These are phyloP conservation scores for Aspergillus haitiensis DNA, from an alignment of 495 filamentous ascomycete genomes.

Conservation along the genomic window DNA sequence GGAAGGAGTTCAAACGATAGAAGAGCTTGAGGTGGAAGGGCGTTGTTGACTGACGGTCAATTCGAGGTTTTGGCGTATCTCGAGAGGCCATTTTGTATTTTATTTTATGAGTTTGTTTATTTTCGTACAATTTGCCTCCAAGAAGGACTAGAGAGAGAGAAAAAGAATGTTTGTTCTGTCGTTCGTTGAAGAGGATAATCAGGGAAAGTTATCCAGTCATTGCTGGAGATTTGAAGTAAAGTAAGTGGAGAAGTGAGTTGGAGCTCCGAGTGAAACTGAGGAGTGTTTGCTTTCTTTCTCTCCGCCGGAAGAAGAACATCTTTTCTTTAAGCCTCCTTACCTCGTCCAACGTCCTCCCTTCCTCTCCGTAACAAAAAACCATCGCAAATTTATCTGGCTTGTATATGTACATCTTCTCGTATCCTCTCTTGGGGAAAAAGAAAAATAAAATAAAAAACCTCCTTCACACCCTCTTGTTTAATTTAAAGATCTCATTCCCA, in stretches of 20 bases:
- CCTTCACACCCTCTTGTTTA: neutral
- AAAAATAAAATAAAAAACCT: neutral
- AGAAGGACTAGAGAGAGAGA: neutral
- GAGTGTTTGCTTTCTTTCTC: conserved; percentile 4
- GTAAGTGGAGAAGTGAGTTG: neutral
- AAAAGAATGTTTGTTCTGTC: neutral
- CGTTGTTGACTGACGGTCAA: conserved; percentile 71
- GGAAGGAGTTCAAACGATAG: conserved; percentile 71
- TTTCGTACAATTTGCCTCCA: neutral
- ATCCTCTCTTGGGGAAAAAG: too few relatives aligned
- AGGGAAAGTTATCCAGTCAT: neutral
- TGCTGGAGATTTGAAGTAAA: neutral
- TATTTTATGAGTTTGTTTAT: neutral
- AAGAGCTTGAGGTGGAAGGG: conserved; percentile 92
- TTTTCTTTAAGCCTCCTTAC: conserved; percentile 2
- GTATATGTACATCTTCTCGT: too few relatives aligned
- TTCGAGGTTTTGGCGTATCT: conserved; percentile 31
- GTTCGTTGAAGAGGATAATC: conserved; percentile 5
- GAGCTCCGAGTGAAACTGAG: neutral
- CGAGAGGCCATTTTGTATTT: conserved; percentile 31
- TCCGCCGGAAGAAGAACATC: conserved; percentile 6
- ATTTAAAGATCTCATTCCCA: conserved; percentile 3
- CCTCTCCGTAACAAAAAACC: too few relatives aligned
- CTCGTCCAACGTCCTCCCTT: neutral
- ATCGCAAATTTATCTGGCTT: too few relatives aligned